A percentile compares a stretch with the other conserved stretches of the same genome.
phyloP scores from a whole-genome alignment of 768 basidiomycete genomes.

The Agrocybe praecox region DNA sequence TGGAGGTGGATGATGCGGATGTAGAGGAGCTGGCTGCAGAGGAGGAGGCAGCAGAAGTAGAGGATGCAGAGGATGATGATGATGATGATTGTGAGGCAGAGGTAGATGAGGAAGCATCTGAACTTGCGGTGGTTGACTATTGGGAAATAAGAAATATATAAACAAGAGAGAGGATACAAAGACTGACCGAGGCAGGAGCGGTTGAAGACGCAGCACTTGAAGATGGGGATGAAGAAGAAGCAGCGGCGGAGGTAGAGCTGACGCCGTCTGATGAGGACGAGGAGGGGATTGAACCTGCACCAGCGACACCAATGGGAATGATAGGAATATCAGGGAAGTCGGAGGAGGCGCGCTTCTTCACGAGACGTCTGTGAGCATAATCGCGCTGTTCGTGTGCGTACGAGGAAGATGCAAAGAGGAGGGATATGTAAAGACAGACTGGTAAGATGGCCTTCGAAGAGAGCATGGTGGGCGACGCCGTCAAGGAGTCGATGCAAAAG shows the following conservation, averaged over 20 bases:
- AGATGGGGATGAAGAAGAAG: constrained; percentile 9
- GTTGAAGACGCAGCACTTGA: neutral
- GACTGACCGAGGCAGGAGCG: constrained; percentile 1
- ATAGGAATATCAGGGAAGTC: constrained; percentile 8
- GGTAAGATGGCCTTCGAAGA: constrained; percentile 53
- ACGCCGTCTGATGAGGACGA: constrained; percentile 7
- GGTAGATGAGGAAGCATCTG: constrained; percentile 6
- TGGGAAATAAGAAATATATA: constrained; percentile 9
- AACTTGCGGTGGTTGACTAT: neutral
- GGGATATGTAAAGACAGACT: constrained; percentile 61
- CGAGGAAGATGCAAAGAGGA: constrained; percentile 50
- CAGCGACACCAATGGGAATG: constrained; percentile 28
- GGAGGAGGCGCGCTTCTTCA: constrained; percentile 62
- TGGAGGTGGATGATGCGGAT: constrained; percentile 11
- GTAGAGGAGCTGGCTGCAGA: constrained; percentile 12
- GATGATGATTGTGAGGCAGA: constrained; percentile 10
- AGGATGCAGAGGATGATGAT: constrained; percentile 4
- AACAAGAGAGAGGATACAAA: neutral
- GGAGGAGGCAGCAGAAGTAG: constrained; percentile 12
- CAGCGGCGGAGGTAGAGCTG: constrained; percentile 6
- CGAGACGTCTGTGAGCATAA: constrained; percentile 62
- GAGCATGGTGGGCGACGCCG: constrained; percentile 20
- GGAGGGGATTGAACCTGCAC: constrained; percentile 31
- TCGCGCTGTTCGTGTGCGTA: constrained; percentile 56
- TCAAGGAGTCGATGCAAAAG: constrained; percentile 27